Conservation (phyloP, 495 filamentous ascomycete species). For the Penicillium cosmopolitanum region DNA sequence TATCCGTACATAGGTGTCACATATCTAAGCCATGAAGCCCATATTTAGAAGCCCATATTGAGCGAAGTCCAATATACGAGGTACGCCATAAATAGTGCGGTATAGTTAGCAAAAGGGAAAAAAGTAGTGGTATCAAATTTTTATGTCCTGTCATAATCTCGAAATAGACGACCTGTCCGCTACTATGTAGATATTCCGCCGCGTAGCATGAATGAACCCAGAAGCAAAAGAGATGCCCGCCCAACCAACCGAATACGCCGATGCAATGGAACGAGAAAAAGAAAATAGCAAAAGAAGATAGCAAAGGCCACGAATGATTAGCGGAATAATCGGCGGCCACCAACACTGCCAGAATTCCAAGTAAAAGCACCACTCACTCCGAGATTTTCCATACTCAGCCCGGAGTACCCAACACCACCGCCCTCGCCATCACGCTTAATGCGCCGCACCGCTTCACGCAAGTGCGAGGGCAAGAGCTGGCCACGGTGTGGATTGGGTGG, state of each 20-base stretch:
- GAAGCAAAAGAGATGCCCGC: slow-evolving; percentile 5
- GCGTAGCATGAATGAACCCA: background rate
- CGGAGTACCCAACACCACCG: slow-evolving; percentile 73
- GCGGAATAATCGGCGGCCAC: slow-evolving; percentile 67
- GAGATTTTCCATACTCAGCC: slow-evolving; percentile 70
- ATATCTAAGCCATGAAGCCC: background rate
- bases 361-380: slow-evolving; percentile 66
- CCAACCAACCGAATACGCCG: slow-evolving; percentile 2
- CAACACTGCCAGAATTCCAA: slow-evolving; percentile 50
- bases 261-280: slow-evolving; percentile 18
- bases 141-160: slow-evolving; percentile 12
- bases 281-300: background rate
- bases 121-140: slow-evolving; percentile 2
- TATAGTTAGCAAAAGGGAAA: background rate
- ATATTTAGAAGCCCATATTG: no score
- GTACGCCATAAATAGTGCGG: background rate
- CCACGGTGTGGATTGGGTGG: slow-evolving; percentile 60
- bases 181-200: slow-evolving; percentile 10
- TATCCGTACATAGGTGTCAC: background rate
- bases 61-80: background rate
- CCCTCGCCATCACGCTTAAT: slow-evolving; percentile 66
- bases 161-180: slow-evolving; percentile 11
- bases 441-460: slow-evolving; percentile 77
- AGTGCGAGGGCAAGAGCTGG: slow-evolving; percentile 78
- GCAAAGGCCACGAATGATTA: slow-evolving; percentile 27